Conservation (phyloP, 2,329 filamentous ascomycete species). For the Exserohilum turcica region DNA sequence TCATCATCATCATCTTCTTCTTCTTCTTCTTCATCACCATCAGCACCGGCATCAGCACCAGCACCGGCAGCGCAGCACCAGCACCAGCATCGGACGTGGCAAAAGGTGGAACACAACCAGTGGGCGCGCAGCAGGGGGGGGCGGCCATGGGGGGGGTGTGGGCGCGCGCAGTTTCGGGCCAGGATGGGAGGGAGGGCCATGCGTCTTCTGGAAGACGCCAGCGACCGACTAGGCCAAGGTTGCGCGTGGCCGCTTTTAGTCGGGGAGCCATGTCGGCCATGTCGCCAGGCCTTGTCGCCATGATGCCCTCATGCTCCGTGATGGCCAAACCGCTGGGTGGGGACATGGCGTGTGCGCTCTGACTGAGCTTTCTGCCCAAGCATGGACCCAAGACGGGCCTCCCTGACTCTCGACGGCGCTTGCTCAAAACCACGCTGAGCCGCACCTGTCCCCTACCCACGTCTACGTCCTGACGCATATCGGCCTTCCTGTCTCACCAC, state of each 20-base stretch:
- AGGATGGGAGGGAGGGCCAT: conserved; percentile 17
- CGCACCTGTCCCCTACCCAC: conserved; percentile 27
- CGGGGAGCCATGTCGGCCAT: neutral
- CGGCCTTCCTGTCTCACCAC: conserved; percentile 30
- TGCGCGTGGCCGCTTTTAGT: conserved; percentile 20
- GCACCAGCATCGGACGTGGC: conserved; percentile 9
- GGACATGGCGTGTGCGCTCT: conserved; percentile 21
- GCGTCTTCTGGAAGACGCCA: conserved; percentile 28
- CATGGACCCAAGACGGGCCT: conserved; percentile 19
- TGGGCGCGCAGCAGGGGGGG: neutral
- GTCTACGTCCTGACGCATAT: conserved; percentile 25
- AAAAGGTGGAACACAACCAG: neutral
- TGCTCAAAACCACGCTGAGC: conserved; percentile 48
- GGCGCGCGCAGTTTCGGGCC: conserved; percentile 11
- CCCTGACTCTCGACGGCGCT: conserved; percentile 24
- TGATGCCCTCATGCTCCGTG: conserved; percentile 7
- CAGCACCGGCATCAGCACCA: neutral
- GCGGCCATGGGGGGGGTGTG: neutral
- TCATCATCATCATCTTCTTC: too few species aligned
- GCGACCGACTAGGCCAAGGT: conserved; percentile 8
- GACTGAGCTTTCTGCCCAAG: conserved; percentile 28
- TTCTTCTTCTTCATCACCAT: neutral
- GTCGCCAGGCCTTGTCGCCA: neutral
- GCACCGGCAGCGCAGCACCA: neutral
- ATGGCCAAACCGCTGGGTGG: conserved; percentile 23